A percentile compares a stretch with the other conserved stretches of the same genome.
phyloP scores from a whole-genome alignment of 2,329 filamentous ascomycete genomes.

The Alternaria tenuissima region DNA sequence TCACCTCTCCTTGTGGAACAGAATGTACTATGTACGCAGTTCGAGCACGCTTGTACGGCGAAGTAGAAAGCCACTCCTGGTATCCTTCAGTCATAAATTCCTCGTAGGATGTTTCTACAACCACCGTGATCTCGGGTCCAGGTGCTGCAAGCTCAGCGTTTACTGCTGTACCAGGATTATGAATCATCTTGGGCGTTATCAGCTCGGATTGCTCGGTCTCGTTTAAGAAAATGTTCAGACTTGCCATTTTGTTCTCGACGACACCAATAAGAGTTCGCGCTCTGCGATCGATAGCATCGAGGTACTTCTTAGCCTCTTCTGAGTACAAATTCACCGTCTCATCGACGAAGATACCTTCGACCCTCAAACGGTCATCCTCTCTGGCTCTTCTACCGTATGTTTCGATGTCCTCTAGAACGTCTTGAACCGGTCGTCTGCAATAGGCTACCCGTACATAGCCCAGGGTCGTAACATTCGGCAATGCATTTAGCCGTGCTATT shows the following conservation, averaged over 20 bases:
- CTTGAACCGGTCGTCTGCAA: conserved; percentile 36
- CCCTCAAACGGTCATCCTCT: conserved; percentile 41
- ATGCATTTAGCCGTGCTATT: conserved; percentile 51
- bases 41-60: conserved; percentile 28
- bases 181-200: conserved; percentile 30
- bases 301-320: conserved; percentile 24
- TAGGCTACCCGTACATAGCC: conserved; percentile 62
- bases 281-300: conserved; percentile 28
- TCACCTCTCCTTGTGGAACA: conserved; percentile 27
- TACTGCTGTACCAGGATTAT: conserved; percentile 42
- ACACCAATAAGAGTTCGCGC: conserved; percentile 19
- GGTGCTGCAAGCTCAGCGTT: conserved; percentile 28
- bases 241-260: conserved; percentile 20
- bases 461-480: conserved; percentile 59
- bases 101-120: conserved; percentile 33
- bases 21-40: conserved; percentile 41
- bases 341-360: conserved; percentile 62
- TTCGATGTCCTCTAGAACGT: conserved; percentile 52
- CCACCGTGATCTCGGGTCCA: conserved; percentile 38
- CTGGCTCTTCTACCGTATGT: conserved; percentile 56
- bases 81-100: conserved; percentile 28
- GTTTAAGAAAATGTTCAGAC: background rate
- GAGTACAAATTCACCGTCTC: conserved; percentile 54
- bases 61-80: conserved; percentile 37
- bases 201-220: background rate